Percentiles rank a stretch among this genome's conserved stretches.
Evolutionary conservation across 2,329 filamentous ascomycete species (phyloP).

Genomic region (Geosmithia morbida): DNA sequence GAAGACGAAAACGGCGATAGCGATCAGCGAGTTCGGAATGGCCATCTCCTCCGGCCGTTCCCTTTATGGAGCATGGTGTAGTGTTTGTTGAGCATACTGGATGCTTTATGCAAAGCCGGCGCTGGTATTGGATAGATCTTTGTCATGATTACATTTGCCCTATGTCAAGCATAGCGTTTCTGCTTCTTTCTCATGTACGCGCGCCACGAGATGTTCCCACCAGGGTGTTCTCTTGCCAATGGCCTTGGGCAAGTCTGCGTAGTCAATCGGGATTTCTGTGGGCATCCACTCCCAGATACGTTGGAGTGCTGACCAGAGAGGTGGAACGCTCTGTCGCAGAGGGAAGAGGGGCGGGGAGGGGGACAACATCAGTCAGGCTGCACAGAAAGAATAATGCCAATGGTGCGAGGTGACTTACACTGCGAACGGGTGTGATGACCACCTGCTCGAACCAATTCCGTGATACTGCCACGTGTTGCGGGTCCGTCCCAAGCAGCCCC

Average conservation of each 20-base stretch:
- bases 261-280: slow-evolving; percentile 8
- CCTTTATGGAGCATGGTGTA: neutral
- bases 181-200: slow-evolving; percentile 14
- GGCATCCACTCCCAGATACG: slow-evolving; percentile 21
- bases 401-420: slow-evolving; percentile 19
- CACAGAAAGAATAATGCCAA: slow-evolving; percentile 2
- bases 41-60: neutral
- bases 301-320: slow-evolving; percentile 16
- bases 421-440: slow-evolving; percentile 19
- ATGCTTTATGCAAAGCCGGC: neutral
- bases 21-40: neutral
- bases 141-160: slow-evolving; percentile 4
- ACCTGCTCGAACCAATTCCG: slow-evolving; percentile 20
- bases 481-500: slow-evolving; percentile 17
- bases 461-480: slow-evolving; percentile 14
- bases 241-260: slow-evolving; percentile 3
- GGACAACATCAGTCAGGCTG: slow-evolving; percentile 5
- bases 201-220: slow-evolving; percentile 24
- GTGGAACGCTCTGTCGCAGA: slow-evolving; percentile 25
- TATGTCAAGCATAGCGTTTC: slow-evolving; percentile 23
- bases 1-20: neutral
- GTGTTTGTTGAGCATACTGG: neutral
- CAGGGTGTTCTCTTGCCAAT: slow-evolving; percentile 17
- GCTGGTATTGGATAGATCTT: neutral
- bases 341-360: too few species aligned